A percentile compares a stretch with the other conserved stretches of the same genome.
Conservation (phyloP, 2,329 filamentous ascomycete genomes). For the Zymoseptoria brevis region DNA sequence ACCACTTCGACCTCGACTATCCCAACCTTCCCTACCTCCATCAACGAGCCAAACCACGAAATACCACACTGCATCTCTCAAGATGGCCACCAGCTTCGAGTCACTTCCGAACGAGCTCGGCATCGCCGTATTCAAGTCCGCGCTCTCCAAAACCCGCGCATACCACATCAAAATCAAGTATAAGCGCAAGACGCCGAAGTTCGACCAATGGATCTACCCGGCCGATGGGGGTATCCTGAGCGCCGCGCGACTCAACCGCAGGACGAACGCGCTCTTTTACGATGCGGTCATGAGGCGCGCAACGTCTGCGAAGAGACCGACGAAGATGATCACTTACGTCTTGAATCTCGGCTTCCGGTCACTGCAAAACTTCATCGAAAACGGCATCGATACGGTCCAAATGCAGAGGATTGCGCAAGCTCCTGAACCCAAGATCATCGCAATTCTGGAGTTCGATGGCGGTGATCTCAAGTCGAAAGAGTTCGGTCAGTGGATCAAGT, state of each 20-base stretch:
- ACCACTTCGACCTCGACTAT: too few species aligned
- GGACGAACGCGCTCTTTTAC: neutral
- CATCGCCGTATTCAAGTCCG: too few species aligned
- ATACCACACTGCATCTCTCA: too few species aligned
- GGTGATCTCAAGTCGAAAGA: neutral
- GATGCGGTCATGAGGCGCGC: neutral
- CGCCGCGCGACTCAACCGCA: neutral
- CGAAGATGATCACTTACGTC: neutral
- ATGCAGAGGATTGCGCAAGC: neutral
- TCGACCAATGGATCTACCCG: conserved; percentile 1
- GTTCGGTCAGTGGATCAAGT: neutral
- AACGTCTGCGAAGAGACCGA: neutral
- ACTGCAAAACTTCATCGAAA: neutral
- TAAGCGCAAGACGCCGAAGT: neutral
- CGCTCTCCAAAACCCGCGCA: too few species aligned
- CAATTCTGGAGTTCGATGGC: neutral
- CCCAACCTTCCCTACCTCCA: too few species aligned
- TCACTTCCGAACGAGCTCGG: too few species aligned
- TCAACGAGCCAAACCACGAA: too few species aligned
- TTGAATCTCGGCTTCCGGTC: neutral
- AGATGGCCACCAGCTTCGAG: too few species aligned
- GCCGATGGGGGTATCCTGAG: too few species aligned
- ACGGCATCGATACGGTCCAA: neutral
- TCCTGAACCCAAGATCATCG: neutral
- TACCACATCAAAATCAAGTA: too few species aligned